phyloP scores from a whole-genome alignment of 441 rosid genomes.

The Melastoma candidum region DNA sequence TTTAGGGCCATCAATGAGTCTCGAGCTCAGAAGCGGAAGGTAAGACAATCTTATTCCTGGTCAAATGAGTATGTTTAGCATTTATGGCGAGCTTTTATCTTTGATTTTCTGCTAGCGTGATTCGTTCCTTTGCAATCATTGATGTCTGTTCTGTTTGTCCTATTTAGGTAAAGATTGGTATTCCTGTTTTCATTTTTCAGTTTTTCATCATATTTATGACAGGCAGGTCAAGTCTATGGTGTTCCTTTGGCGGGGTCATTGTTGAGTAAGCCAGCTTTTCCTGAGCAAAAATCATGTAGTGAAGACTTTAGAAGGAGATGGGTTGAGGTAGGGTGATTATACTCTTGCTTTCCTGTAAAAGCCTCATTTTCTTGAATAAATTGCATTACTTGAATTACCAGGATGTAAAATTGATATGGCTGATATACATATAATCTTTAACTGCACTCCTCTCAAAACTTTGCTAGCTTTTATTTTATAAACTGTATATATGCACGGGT shows the following conservation, averaged over 20 bases:
- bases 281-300: slow-evolving; percentile 68
- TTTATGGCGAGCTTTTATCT: no score
- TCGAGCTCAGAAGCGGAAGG: slow-evolving; percentile 98
- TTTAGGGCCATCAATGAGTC: slow-evolving; percentile 94
- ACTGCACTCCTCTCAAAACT: no score
- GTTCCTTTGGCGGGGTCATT: slow-evolving; percentile 80
- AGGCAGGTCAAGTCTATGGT: slow-evolving; percentile 99
- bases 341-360: not conserved
- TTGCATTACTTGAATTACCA: no score
- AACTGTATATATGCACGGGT: no score
- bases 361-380: no score
- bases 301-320: slow-evolving; percentile 93
- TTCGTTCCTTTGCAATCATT: no score
- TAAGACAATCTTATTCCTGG: slow-evolving; percentile 11
- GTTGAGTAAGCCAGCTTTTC: slow-evolving; percentile 68
- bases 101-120: no score
- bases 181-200: slow-evolving; percentile 1
- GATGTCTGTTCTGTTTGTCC: slow-evolving; percentile 2
- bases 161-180: slow-evolving; percentile 15
- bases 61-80: slow-evolving; percentile 1
- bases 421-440: no score
- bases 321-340: slow-evolving; percentile 42
- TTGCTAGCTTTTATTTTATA: no score
- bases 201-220: slow-evolving; percentile 16
- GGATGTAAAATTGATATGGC: no score